Evolutionary conservation across 2,329 filamentous ascomycete genomes (phyloP), one percentile per base, ranked within the genome.

Genomic region (Pseudogymnoascus sp.): DNA sequence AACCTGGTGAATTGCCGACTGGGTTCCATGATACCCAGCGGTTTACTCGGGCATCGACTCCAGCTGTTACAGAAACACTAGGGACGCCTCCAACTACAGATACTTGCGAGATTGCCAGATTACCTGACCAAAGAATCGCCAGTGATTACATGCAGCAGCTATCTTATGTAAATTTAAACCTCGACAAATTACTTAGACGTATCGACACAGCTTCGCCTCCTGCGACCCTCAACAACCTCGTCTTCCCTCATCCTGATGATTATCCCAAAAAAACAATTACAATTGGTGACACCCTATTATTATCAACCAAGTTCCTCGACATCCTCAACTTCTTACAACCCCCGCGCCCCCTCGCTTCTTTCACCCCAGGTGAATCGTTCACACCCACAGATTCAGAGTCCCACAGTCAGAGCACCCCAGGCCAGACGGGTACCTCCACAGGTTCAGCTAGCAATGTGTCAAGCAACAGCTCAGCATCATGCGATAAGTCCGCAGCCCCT

Each of bases 141-240:
- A 33, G 45, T 25, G 45, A 55, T 33, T 55, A 55, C 14, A 55
- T 55, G 45, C 45, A 55, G 45, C 45, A 55, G 45, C 45, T 55
- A 30, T 55, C 45, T 5, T 55, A 55, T 55, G 45, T 55, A 12
- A 55, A 55, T 30, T 30, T 55, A 30, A 19, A n/a, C n/a, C 45
- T 55, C 25, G 45, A 55, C 22, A 55, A 55, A 19, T 12, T 55
- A 55, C 45, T 55, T 5, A 33, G 9, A 11, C 45, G 45, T 19
- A 55, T 55, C 45, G 45, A 55, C 9, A 19, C 45, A n/a, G 45
- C 45, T 55, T 33, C 25, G 9, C 25, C 45, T 16, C 45, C 45
- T 55, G 25, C 45, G n/a, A 55, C 45, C 6, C 45, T 55, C 45
- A 55, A 30, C 25, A 12, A 55, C n/a, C 25, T 55, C n/a, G 45